phyloP scores from a whole-genome alignment of 73 alveolate genomes.

The Tetrahymena thermophila region DNA sequence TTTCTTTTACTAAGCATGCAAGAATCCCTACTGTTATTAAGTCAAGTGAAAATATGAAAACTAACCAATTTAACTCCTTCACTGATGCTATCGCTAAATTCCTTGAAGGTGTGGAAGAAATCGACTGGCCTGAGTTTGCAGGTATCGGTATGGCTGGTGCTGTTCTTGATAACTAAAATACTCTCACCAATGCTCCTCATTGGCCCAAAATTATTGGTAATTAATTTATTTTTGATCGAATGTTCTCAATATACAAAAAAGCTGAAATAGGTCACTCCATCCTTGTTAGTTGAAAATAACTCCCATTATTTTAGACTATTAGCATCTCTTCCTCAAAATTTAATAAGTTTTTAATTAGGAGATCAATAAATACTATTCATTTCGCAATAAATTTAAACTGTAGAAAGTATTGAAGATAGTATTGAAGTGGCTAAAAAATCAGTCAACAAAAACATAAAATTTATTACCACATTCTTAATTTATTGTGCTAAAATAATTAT shows the following conservation, averaged over 20 bases:
- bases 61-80: constrained; percentile 7
- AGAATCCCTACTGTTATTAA: background rate
- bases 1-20: background rate
- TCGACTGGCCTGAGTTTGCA: constrained; percentile 6
- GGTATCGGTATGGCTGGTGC: constrained; percentile 35
- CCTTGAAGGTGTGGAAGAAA: constrained; percentile 9
- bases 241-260: background rate
- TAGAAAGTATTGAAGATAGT: too few species aligned
- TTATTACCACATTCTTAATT: background rate
- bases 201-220: constrained; percentile 35
- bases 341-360: too few species aligned
- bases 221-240: background rate
- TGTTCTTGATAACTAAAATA: constrained; percentile 14
- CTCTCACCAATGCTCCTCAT: constrained; percentile 27
- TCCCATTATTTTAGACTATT: background rate
- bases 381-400: too few species aligned
- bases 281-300: background rate
- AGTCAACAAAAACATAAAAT: background rate
- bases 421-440: too few species aligned
- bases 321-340: background rate
- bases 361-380: too few species aligned
- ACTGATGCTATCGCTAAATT: constrained; percentile 5
- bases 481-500: background rate
- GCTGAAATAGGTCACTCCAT: background rate
- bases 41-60: background rate